Conservation (phyloP, 768 basidiomycete genomes). For the Lactarius deliciosus region DNA sequence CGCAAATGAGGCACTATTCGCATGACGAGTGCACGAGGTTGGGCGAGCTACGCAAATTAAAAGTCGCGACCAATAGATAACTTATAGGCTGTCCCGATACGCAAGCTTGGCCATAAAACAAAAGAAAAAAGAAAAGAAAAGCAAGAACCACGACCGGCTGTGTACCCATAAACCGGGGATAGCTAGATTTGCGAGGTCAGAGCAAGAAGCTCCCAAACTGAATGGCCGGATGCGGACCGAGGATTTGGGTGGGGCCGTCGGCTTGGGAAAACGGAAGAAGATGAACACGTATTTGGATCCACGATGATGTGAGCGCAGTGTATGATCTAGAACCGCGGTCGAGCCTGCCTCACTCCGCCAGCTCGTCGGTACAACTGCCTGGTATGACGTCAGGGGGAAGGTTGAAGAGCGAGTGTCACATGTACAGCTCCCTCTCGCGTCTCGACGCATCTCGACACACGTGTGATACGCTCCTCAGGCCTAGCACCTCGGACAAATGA, state of each 20-base stretch:
- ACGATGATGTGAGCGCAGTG: neutral
- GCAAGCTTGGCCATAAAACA: too few relatives aligned
- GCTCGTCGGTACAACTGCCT: neutral
- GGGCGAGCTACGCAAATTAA: neutral
- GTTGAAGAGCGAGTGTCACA: neutral
- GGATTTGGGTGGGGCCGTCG: neutral
- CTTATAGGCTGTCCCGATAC: neutral
- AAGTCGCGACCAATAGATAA: neutral
- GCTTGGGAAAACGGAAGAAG: neutral
- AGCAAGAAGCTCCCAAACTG: too few relatives aligned
- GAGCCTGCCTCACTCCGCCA: neutral
- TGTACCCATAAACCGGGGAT: neutral
- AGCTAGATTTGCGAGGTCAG: too few relatives aligned
- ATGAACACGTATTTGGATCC: constrained; percentile 1
- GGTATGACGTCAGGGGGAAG: neutral
- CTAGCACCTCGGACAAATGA: neutral
- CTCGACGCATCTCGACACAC: neutral
- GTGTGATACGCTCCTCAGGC: neutral
- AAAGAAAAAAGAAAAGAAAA: too few relatives aligned
- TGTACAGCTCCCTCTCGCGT: neutral
- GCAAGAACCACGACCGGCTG: too few relatives aligned
- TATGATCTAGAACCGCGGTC: neutral
- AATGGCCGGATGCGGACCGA: neutral
- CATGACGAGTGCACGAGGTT: constrained; percentile 2
- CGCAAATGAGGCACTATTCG: neutral